Percentiles rank a stretch among this genome's conserved stretches.
Evolutionary conservation across 495 filamentous ascomycete genomes (phyloP).

Genomic region (Lasiosphaeris hirsuta): DNA sequence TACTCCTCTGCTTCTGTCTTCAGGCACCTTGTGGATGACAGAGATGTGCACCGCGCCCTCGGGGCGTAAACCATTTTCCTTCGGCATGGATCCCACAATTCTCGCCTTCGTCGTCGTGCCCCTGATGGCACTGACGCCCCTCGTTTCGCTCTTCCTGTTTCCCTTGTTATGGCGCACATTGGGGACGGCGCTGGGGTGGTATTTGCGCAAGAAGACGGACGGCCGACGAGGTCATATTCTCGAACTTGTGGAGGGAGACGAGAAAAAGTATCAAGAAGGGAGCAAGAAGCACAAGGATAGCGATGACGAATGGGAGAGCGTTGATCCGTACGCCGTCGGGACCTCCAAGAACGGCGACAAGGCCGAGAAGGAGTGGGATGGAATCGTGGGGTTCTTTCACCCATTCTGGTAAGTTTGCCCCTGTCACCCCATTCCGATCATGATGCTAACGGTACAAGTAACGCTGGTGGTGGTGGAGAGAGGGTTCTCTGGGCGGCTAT

Average conservation of each 20-base stretch:
- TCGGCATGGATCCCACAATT: slow-evolving; percentile 18
- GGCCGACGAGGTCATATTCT: slow-evolving; percentile 60
- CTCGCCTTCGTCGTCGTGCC: slow-evolving; percentile 22
- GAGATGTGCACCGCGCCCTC: slow-evolving; percentile 8
- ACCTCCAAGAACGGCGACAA: slow-evolving; percentile 52
- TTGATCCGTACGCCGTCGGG: slow-evolving; percentile 54
- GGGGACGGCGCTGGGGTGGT: slow-evolving; percentile 57
- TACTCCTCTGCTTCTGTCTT: too few relatives aligned
- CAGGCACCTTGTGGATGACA: too few relatives aligned
- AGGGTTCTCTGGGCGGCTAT: slow-evolving; percentile 96
- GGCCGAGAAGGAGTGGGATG: slow-evolving; percentile 64
- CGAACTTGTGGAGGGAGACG: slow-evolving; percentile 56
- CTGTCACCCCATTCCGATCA: slow-evolving; percentile 30
- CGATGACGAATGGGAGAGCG: slow-evolving; percentile 75
- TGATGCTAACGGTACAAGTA: slow-evolving; percentile 49
- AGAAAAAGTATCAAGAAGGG: slow-evolving; percentile 45
- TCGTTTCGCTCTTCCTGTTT: slow-evolving; percentile 31
- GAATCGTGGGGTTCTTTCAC: slow-evolving; percentile 93
- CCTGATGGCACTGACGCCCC: slow-evolving; percentile 20
- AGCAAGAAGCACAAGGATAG: slow-evolving; percentile 29
- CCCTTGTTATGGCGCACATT: slow-evolving; percentile 36
- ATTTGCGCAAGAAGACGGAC: slow-evolving; percentile 62
- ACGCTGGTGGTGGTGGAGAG: slow-evolving; percentile 94
- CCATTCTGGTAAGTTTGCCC: slow-evolving; percentile 74
- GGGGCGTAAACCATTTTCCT: slow-evolving; percentile 11